Base-by-base conservation (phyloP, 116 monocot genomes). In the Papilionanthe hybrid region DNA sequence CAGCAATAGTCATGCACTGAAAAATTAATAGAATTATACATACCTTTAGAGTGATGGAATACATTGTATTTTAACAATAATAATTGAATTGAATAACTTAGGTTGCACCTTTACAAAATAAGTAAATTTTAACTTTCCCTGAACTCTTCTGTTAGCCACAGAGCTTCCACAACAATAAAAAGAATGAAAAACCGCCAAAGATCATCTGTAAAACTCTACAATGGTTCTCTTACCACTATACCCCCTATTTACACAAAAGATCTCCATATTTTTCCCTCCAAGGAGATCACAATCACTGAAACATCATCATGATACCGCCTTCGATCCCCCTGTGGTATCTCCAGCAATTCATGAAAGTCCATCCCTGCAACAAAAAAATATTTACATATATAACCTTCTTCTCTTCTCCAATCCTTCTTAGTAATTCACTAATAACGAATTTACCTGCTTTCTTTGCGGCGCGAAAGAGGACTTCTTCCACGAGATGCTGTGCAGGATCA, bases 241-340 rank as follows among this genome's bases (percentile, higher is more conserved):
- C 42, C 32, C 32, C 32, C 27, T 87, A 88, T 85, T 80, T 93
- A 93, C 88, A 93, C 79, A 69, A 82, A 80, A 11, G 85, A 94
- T 75, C 90, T 90, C 92, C 91, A 91, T 78, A 91, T 92, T 88
- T 78, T 86, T 81, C 96, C 96, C 82, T 96, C 92, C 56, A 93
- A 79, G 47, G 94, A 96, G 50, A 96, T 91, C 5, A 96, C 86
- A n/a, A 96, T 90, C 37, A 96, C 76, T 0, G 93, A 96, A 42
- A 96, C 92, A 74, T 96, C 96, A 27, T 96, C 96, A 56, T 96
- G 93, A 67, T 93, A 96, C 60, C 89, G 75, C 47, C 96, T 79
- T 30, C 96, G 72, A 29, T 93, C 96, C 7, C 96, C 96, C 75
- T 93, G 94, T 25, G 96, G 94, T 72, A 96, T 96, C 55, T 96